Percentiles rank a stretch among this genome's conserved stretches.
Conservation (phyloP, 208 protist genomes). For the Endotrypanum monterogeii region DNA sequence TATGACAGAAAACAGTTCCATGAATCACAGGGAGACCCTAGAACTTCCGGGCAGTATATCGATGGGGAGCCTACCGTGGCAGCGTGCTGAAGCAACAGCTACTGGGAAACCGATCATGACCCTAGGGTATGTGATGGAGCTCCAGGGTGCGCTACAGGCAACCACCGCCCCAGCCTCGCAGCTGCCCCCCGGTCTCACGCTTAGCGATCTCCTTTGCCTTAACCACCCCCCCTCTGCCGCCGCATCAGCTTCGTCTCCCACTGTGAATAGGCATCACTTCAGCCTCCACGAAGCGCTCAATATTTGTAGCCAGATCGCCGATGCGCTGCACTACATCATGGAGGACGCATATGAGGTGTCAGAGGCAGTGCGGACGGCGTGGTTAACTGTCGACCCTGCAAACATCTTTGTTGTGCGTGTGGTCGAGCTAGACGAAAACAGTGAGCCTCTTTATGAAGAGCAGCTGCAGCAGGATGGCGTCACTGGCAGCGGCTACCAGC, state of each 20-base stretch:
- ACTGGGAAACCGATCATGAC: conserved; percentile 28
- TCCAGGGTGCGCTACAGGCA: conserved; percentile 1
- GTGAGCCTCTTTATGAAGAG: not conserved
- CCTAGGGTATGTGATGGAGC: conserved; percentile 45
- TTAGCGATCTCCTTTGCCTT: conserved; percentile 58
- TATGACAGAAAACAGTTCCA: not conserved
- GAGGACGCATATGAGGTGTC: conserved; percentile 57
- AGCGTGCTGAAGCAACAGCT: not conserved
- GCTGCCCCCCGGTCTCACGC: conserved; percentile 10
- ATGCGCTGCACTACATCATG: conserved; percentile 73
- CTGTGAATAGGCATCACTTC: conserved; percentile 40
- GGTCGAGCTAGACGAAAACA: not conserved
- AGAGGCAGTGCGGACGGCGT: conserved; percentile 34
- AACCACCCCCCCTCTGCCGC: not conserved
- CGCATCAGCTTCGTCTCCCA: conserved; percentile 16
- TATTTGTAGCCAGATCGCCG: conserved; percentile 58
- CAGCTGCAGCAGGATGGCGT: not conserved
- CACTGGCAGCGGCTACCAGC: not conserved
- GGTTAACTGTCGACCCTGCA: conserved; percentile 56
- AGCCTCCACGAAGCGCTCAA: conserved; percentile 42
- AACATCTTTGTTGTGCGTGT: conserved; percentile 51
- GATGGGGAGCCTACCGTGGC: conserved; percentile 10
- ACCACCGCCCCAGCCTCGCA: not conserved
- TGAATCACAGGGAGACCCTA: not conserved
- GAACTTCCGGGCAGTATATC: not conserved